Evolutionary conservation across 805 yeast species (phyloP).

Genomic region (Cyberlindnera subsufficiens): DNA sequence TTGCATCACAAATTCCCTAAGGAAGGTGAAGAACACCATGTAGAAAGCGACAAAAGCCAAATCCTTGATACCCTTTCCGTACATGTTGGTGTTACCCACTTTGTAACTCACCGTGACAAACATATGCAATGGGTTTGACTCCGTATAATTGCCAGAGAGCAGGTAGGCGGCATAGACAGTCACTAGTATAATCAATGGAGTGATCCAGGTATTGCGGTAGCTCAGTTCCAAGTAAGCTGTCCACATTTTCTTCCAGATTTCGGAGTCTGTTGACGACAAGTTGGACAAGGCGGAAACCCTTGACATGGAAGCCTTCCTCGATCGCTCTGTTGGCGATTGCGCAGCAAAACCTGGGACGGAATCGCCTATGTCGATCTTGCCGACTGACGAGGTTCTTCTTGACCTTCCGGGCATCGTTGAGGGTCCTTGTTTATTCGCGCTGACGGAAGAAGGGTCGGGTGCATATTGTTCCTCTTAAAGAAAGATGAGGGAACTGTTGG

Average conservation of each 20-base stretch:
- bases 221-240: slow-evolving; percentile 53
- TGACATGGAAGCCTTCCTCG: slow-evolving; percentile 32
- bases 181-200: slow-evolving; percentile 48
- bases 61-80: slow-evolving; percentile 87
- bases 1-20: slow-evolving; percentile 90
- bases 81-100: slow-evolving; percentile 55
- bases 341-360: slow-evolving; percentile 65
- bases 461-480: neutral
- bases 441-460: neutral
- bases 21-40: slow-evolving; percentile 83
- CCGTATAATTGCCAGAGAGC: slow-evolving; percentile 51
- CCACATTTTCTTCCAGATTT: slow-evolving; percentile 49
- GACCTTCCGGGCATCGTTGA: slow-evolving; percentile 14
- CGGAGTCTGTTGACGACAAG: slow-evolving; percentile 39
- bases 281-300: slow-evolving; percentile 29
- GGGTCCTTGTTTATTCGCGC: too few relatives aligned
- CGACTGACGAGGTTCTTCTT: slow-evolving; percentile 65
- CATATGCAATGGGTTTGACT: slow-evolving; percentile 54
- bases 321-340: slow-evolving; percentile 43
- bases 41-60: slow-evolving; percentile 71
- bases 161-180: slow-evolving; percentile 39
- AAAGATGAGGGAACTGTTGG: neutral
- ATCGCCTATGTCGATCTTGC: slow-evolving; percentile 72
- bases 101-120: slow-evolving; percentile 64
- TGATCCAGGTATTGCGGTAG: slow-evolving; percentile 63